Evolutionary conservation across 2,329 filamentous ascomycete genomes (phyloP), one percentile per base, ranked within the genome.

Genomic region (Dactylellina cionopaga): DNA sequence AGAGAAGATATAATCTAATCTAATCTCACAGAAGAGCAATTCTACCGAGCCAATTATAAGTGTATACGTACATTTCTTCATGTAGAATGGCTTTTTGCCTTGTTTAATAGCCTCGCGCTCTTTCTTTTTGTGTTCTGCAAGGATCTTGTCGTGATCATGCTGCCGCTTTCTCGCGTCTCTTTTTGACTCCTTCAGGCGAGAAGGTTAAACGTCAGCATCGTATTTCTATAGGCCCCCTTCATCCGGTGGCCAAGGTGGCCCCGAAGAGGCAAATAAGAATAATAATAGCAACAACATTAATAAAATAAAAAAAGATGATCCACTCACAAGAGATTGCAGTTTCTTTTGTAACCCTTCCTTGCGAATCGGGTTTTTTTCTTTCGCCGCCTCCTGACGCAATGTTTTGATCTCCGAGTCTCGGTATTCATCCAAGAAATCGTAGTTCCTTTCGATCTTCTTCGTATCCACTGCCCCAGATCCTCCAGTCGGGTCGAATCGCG

Each of bases 41-140:
- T 55, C 41, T 46, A 25, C 51, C 66, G 56, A 44, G 43, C 58
- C 66, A 59, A 71, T 71, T 51, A 51, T n/a, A 19, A 25, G 46
- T 39, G 15, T 39, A 43, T 44, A 71, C 66, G n/a, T 79, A 82
- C 83, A 83, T 83, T 89, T 89, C 87, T 99, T 99, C 77, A 98
- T 83, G 81, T 92, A 98, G 82, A 92, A 99, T 0, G 95, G 94
- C 79, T 86, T 88, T 87, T 97, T 97, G 73, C 95, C 95, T 82
- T 96, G 87, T 77, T 88, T 88, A 55, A 98, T 88, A 72, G 91
- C 82, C 80, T 93, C 90, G 82, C 92, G 92, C 84, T 99, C 95
- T 80, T 88, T 85, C 81, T 86, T 86, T 78, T 90, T 87, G 82
- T 98, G 93, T 80, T 90, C 88, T 44, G 87, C 84, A 59, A 94